A percentile compares a stretch with the other conserved stretches of the same genome.
Evolutionary conservation across 306 rosid genomes (phyloP).

Genomic region (Vicia faba): DNA sequence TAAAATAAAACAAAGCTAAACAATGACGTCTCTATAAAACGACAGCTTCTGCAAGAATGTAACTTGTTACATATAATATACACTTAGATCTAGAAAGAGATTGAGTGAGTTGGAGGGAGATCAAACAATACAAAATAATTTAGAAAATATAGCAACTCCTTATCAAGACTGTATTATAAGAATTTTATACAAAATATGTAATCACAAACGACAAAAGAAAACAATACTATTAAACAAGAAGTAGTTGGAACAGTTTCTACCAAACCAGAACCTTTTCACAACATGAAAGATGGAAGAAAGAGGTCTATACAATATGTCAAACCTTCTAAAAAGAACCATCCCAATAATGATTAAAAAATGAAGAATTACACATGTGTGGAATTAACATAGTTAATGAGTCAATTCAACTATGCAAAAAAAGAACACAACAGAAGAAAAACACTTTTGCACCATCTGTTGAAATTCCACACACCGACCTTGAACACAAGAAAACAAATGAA

Average conservation of each 20-base stretch:
- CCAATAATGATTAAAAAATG: background rate
- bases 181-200: constrained; percentile 8
- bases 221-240: background rate
- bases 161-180: constrained; percentile 28
- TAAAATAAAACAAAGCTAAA: too few relatives aligned
- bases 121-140: background rate
- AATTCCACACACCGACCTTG: constrained; percentile 29
- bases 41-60: background rate
- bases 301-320: constrained; percentile 37
- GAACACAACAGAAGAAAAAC: constrained; percentile 37
- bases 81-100: background rate
- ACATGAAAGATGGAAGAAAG: constrained; percentile 25
- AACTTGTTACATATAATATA: background rate
- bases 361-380: constrained; percentile 33
- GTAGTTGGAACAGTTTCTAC: constrained; percentile 18
- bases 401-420: constrained; percentile 52
- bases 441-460: constrained; percentile 26
- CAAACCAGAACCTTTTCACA: constrained; percentile 37
- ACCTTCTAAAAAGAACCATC: constrained; percentile 40
- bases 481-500: constrained; percentile 25
- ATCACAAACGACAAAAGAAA: constrained; percentile 24
- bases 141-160: constrained; percentile 12
- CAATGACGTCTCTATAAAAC: too few relatives aligned
- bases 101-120: background rate
- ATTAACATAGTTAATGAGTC: constrained; percentile 41